Evolutionary conservation across 192 early-diverging fungal species (phyloP), one percentile per base, ranked within the genome.

Genomic region (Pilaira anomala): DNA sequence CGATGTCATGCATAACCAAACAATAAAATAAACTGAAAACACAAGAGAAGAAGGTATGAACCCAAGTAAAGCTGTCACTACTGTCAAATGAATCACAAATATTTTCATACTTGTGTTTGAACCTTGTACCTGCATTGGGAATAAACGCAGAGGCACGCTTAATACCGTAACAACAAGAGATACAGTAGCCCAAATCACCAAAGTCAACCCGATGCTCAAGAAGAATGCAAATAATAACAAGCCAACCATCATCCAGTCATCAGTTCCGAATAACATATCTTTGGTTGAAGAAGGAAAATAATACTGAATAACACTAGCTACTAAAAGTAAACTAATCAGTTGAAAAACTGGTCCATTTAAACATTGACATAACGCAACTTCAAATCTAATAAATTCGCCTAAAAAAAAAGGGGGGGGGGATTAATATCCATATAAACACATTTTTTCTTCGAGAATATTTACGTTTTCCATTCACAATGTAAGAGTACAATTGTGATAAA

Each of bases 391-490:
- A 14, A 40, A 58, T 41, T 16, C 40, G 25, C 40, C 56, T 58
- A 42, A n/a, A 58, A 24, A 8, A 25, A 25, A 9, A 24, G 16
- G 3, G 11, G n/a, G n/a, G n/a, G n/a, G n/a, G n/a, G n/a, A n/a
- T n/a, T n/a, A n/a, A n/a, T n/a, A n/a, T n/a, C n/a, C n/a, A n/a
- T n/a, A n/a, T n/a, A n/a, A n/a, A n/a, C n/a, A n/a, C n/a, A n/a
- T n/a, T n/a, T n/a, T n/a, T n/a, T n/a, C n/a, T n/a, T n/a, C n/a
- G n/a, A n/a, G n/a, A n/a, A n/a, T n/a, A n/a, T 14, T n/a, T 58
- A 58, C 56, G 33, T 41, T 58, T 58, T 16, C 56, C 56, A 42
- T 58, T 58, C 4, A 42, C 41, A 24, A 40, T 24, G 25, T 58
- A 58, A 4, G 56, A 16, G 14, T 58, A 58, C 2, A 58, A 22